A percentile compares a stretch with the other conserved stretches of the same genome.
Evolutionary conservation across 495 filamentous ascomycete genomes (phyloP).

Genomic region (Lasiosphaeria hispida): DNA sequence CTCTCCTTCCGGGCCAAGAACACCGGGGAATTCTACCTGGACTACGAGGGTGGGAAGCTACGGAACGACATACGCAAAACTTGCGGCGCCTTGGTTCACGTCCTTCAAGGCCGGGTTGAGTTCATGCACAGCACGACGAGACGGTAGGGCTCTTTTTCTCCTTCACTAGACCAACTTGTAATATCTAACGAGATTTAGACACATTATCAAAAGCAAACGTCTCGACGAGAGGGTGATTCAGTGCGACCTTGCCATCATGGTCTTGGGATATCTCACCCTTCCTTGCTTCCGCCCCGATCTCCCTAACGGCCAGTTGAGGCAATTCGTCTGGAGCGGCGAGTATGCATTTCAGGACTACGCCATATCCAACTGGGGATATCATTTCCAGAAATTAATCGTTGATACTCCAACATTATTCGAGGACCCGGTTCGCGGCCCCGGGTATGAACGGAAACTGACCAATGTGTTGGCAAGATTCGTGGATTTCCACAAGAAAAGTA

Average conservation of each 20-base stretch:
- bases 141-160: conserved; percentile 7
- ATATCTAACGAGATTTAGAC: no score
- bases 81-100: conserved; percentile 45
- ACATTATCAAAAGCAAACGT: conserved; percentile 22
- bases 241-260: conserved; percentile 35
- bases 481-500: conserved; percentile 3
- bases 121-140: conserved; percentile 27
- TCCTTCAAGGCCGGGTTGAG: conserved; percentile 22
- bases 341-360: conserved; percentile 44
- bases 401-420: conserved; percentile 1
- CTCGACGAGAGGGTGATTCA: conserved; percentile 31
- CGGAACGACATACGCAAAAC: conserved; percentile 36
- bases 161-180: neutral
- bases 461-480: conserved; percentile 12
- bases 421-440: neutral
- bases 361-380: conserved; percentile 37
- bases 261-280: conserved; percentile 39
- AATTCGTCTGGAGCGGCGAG: conserved; percentile 25
- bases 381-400: conserved; percentile 26
- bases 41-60: conserved; percentile 30
- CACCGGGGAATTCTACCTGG: conserved; percentile 4
- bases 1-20: conserved; percentile 32
- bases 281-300: conserved; percentile 28
- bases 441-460: neutral
- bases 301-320: conserved; percentile 13